These are phyloP conservation scores for Trichoderma virens DNA, from an alignment of 495 filamentous ascomycete species.

Conservation along the genomic window DNA sequence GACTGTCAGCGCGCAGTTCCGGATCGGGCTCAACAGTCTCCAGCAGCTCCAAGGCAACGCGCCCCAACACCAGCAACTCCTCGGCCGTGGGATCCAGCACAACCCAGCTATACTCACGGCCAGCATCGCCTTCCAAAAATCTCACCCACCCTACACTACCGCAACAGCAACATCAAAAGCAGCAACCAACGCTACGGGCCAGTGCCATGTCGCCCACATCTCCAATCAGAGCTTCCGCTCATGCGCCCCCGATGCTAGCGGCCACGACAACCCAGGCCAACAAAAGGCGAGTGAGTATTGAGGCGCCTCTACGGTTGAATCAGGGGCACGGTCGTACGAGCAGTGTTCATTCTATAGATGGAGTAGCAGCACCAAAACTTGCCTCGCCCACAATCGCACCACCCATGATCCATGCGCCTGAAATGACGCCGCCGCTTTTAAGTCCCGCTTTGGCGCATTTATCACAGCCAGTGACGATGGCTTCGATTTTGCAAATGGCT, in stretches of 20 bases:
- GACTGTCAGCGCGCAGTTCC: slow-evolving; percentile 19
- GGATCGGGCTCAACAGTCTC: slow-evolving; percentile 35
- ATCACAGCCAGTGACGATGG: slow-evolving; percentile 13
- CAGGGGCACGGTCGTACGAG: slow-evolving; percentile 23
- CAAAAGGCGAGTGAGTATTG: slow-evolving; percentile 10
- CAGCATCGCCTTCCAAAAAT: slow-evolving; percentile 11
- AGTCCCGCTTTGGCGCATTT: slow-evolving; percentile 11
- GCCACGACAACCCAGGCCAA: background rate
- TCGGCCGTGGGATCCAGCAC: background rate
- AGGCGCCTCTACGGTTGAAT: slow-evolving; percentile 5
- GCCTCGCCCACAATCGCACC: background rate
- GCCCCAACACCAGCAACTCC: background rate
- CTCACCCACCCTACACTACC: slow-evolving; percentile 5
- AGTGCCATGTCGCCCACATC: slow-evolving; percentile 5
- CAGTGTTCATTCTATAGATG: slow-evolving; percentile 21
- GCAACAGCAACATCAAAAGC: background rate
- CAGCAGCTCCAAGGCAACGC: slow-evolving; percentile 25
- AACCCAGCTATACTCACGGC: background rate
- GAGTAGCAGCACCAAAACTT: slow-evolving; percentile 1
- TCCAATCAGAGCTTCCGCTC: background rate
- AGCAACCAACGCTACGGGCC: background rate
- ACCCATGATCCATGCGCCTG: background rate
- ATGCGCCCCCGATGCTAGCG: background rate
- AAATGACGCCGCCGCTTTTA: background rate
- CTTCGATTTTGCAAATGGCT: slow-evolving; percentile 40